A percentile compares a stretch with the other conserved stretches of the same genome.
Evolutionary conservation across 2,329 filamentous ascomycete genomes (phyloP).

Genomic region (Pseudogymnoascus sp.): DNA sequence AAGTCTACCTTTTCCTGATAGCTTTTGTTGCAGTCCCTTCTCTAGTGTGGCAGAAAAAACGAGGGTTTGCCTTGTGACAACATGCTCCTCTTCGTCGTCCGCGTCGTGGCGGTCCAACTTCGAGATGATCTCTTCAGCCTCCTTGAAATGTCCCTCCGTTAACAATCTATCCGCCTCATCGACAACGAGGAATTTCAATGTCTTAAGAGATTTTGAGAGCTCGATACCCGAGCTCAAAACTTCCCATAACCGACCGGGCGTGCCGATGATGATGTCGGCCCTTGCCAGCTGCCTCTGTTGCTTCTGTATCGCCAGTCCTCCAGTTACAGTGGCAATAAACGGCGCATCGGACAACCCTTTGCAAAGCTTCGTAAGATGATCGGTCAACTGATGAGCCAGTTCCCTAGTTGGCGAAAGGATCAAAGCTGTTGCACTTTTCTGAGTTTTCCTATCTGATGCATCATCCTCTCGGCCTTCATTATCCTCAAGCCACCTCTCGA

Average conservation of each 20-base stretch:
- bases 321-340: slow-evolving; percentile 81
- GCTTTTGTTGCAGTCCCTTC: slow-evolving; percentile 81
- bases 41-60: slow-evolving; percentile 97
- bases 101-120: slow-evolving; percentile 62
- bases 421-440: slow-evolving; percentile 56
- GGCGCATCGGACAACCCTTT: slow-evolving; percentile 50
- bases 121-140: slow-evolving; percentile 79
- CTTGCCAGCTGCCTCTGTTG: slow-evolving; percentile 76
- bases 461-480: slow-evolving; percentile 33
- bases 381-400: slow-evolving; percentile 81
- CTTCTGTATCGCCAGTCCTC: slow-evolving; percentile 89
- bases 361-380: slow-evolving; percentile 72
- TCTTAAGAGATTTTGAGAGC: slow-evolving; percentile 61
- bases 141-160: slow-evolving; percentile 90
- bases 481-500: slow-evolving; percentile 68
- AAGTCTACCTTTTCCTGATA: slow-evolving; percentile 60
- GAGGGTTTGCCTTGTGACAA: slow-evolving; percentile 65
- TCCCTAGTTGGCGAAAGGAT: slow-evolving; percentile 89
- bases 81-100: slow-evolving; percentile 36
- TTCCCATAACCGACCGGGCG: slow-evolving; percentile 90
- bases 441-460: slow-evolving; percentile 29
- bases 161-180: slow-evolving; percentile 91
- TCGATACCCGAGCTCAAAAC: slow-evolving; percentile 70
- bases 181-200: slow-evolving; percentile 74
- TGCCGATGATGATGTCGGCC: slow-evolving; percentile 89